Base-by-base conservation (phyloP, 441 rosid genomes). In the Corymbia calophylla region DNA sequence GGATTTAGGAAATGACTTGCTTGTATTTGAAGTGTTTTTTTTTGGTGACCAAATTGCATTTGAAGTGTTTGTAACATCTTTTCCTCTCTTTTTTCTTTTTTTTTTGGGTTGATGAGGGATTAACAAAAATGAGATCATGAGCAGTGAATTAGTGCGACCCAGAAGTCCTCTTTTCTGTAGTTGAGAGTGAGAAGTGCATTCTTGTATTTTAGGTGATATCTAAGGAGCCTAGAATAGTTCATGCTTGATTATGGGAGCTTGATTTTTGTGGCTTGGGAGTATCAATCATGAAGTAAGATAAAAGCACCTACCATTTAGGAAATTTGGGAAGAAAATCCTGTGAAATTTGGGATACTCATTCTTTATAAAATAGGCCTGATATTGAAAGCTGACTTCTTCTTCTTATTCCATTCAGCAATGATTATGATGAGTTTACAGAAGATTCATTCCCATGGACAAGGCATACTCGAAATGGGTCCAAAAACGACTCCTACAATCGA, bases 401-500 rank as follows among this genome's bases (percentile, higher is more conserved):
- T 81, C 82, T 49, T 39, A 4, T 39, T 58, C 51, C 58, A 58
- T 77, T 29, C 89, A 98, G 99, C 91, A 96, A 96, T 92, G 95
- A 96, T 56, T 91, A 91, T 51, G 95, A 92, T 86, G 95, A 94
- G 82, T 94, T 88, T 88, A 86, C 92, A 47, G 88, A 90, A 82
- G 97, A 95, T 86, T 93, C 95, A 25, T 96, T 93, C 91, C 99
- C 99, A 27, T 96, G 99, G 98, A 94, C 89, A 90, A 96, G 94
- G 88, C 97, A 95, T 77, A 91, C 95, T 70, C 94, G 94, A 62
- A 93, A 92, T 86, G 56, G 87, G 84, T 92, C 94, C 88, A 93
- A 94, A 66, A 93, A 92, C 55, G 95, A 93, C 56, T 88, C 91
- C 91, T 87, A 92, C 60, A 91, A 89, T 85, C 90, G 91, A 89